Base-by-base conservation (phyloP, 2,329 filamentous ascomycete genomes). In the Hypoxylon sp. region DNA sequence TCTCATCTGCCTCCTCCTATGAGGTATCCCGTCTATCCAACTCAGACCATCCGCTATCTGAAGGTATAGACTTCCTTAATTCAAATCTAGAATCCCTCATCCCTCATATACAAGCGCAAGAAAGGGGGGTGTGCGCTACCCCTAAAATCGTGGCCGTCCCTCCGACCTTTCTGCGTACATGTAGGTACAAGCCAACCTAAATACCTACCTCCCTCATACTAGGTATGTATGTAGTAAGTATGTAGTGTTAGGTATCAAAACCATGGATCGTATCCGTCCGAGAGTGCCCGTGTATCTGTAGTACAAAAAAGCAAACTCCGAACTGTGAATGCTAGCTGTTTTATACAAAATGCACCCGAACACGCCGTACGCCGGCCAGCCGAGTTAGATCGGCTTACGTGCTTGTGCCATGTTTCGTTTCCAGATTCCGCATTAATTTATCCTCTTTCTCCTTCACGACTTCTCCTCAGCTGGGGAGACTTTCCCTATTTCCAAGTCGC, bases 361-460 rank as follows among this genome's bases (percentile, higher is more conserved):
- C 45, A 50, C 34, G 41, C 63, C 63, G 52, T 48, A 65, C 57
- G 63, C 63, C 63, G 46, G 46, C 63, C 57, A 28, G 23, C 32
- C 55, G 38, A 41, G 14, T 28, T 21, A 19, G 19, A 10, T 23
- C 21, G 21, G 25, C 23, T 19, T 45, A 25, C 55, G 38, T 59
- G 34, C 19, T 49, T 60, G 32, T 51, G 41, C 58, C 58, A 45
- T 60, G 14, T 60, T 36, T 46, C 57, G 34, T 53, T 52, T 45
- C 57, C 51, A 45, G 34, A 14, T 36, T 43, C 46, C 45, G 38
- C 49, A 60, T 65, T 65, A 60, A 30, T 32, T 7, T 25, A 17
- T 32, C 9, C 17, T 25, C 9, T 13, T 14, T 11, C 14, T 43
- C 7, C 38, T 21, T 11, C 17, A 7, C 10, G 14, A 10, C 23